These are phyloP conservation scores for Pyrenochaeta sp. DNA, from an alignment of 2,329 filamentous ascomycete genomes.

Conservation along the genomic window DNA sequence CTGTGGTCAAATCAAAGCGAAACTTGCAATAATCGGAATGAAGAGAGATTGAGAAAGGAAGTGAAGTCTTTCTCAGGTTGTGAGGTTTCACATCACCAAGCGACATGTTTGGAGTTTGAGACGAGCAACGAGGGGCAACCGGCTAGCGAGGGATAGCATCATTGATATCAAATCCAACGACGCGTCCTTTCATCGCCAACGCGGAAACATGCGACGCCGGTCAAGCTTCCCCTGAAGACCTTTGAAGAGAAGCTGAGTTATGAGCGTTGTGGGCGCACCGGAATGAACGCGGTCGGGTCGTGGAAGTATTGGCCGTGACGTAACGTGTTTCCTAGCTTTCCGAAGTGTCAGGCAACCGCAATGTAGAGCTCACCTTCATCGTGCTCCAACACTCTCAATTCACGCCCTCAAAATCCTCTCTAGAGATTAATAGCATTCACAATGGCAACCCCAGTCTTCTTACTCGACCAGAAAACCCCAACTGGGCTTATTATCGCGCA, in stretches of 20 bases:
- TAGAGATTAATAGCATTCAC: background rate
- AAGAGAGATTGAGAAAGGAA: too few relatives aligned
- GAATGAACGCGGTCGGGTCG: background rate
- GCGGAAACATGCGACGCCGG: too few relatives aligned
- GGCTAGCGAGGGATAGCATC: too few relatives aligned
- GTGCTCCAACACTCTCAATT: background rate
- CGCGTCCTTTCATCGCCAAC: too few relatives aligned
- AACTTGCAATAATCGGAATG: too few relatives aligned
- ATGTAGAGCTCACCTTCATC: too few relatives aligned
- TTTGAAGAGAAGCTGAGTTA: too few relatives aligned
- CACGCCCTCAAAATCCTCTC: background rate
- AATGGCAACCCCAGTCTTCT: constrained; percentile 26
- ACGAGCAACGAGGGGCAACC: background rate
- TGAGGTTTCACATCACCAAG: constrained; percentile 12
- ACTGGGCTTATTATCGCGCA: constrained; percentile 56
- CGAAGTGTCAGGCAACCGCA: background rate
- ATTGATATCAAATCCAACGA: too few relatives aligned
- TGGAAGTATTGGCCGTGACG: background rate
- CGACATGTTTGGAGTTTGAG: background rate
- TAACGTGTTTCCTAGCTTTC: background rate
- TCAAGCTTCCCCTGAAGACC: too few relatives aligned
- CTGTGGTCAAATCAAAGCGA: too few relatives aligned
- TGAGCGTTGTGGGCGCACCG: background rate
- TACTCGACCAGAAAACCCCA: constrained; percentile 33
- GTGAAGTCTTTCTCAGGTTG: background rate